Percentiles rank a stretch among this genome's conserved stretches.
Conservation (phyloP, 768 basidiomycete species). For the Suillus ampliporus region DNA sequence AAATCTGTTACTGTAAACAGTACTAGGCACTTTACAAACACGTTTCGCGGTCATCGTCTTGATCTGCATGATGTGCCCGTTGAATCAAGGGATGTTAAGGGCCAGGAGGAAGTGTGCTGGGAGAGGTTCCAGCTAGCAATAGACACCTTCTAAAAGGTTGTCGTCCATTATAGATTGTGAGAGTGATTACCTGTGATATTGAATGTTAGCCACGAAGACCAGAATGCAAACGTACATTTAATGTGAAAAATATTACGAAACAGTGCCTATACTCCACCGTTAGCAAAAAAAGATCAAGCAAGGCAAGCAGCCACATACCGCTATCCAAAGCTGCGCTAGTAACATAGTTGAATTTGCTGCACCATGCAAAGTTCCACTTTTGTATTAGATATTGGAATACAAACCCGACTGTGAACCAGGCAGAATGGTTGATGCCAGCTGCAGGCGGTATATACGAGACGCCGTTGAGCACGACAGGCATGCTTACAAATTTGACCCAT, state of each 20-base stretch:
- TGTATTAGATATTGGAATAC: constrained; percentile 86
- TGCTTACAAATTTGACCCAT: constrained; percentile 80
- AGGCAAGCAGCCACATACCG: constrained; percentile 50
- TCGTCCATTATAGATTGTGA: constrained; percentile 95
- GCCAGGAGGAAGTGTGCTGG: constrained; percentile 92
- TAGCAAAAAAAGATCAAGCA: constrained; percentile 17
- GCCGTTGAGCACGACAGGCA: constrained; percentile 85
- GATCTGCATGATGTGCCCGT: too few species aligned
- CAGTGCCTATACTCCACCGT: constrained; percentile 52
- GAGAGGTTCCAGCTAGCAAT: constrained; percentile 92
- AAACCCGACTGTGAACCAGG: constrained; percentile 88
- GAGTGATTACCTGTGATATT: constrained; percentile 79
- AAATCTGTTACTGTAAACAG: too few species aligned
- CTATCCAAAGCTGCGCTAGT: constrained; percentile 82
- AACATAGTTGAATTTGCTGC: constrained; percentile 93
- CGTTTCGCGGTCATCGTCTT: too few species aligned
- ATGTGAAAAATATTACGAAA: constrained; percentile 79
- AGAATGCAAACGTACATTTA: constrained; percentile 49
- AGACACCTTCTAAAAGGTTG: constrained; percentile 89
- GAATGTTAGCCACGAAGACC: constrained; percentile 30
- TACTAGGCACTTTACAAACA: too few species aligned
- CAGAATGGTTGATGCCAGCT: constrained; percentile 93
- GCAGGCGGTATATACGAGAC: constrained; percentile 86
- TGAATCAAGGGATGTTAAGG: constrained; percentile 95
- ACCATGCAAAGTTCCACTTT: constrained; percentile 82